These are phyloP conservation scores for Dunaliella primolecta DNA, from an alignment of 139 green algal genomes.

Conservation along the genomic window DNA sequence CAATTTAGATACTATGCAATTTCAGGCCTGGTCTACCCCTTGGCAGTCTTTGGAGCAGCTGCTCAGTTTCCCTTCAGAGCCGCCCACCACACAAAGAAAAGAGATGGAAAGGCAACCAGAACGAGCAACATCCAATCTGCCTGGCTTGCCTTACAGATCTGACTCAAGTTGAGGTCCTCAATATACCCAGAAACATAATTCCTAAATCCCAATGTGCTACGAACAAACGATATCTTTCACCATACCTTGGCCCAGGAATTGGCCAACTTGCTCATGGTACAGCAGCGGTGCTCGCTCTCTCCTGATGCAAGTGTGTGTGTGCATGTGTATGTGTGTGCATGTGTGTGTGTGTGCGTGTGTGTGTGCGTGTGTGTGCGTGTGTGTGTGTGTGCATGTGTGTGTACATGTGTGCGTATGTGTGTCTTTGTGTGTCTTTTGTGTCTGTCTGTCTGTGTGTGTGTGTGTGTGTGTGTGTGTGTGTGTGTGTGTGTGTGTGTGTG, in stretches of 20 bases:
- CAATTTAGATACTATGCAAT: too few relatives aligned
- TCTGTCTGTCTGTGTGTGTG: neutral
- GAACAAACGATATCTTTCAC: neutral
- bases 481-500: neutral
- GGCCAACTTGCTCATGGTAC: neutral
- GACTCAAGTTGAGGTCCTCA: too few relatives aligned
- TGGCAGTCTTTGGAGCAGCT: too few relatives aligned
- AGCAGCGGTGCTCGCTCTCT: neutral
- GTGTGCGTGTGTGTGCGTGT: neutral
- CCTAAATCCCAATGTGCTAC: too few relatives aligned
- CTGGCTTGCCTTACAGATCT: neutral
- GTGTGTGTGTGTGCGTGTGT: neutral
- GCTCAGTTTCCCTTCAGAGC: too few relatives aligned
- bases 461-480: too few relatives aligned
- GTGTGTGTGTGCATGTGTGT: neutral
- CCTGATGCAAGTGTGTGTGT: neutral
- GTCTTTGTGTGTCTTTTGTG: neutral
- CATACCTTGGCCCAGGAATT: neutral
- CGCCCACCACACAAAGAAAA: too few relatives aligned
- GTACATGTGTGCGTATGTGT: neutral
- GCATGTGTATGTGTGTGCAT: neutral
- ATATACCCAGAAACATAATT: too few relatives aligned
- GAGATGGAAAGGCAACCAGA: too few relatives aligned
- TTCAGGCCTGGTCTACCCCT: too few relatives aligned
- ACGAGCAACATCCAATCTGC: neutral